These are phyloP conservation scores for Amaranthus cruentus DNA, from an alignment of 148 eudicot genomes.

Conservation along the genomic window DNA sequence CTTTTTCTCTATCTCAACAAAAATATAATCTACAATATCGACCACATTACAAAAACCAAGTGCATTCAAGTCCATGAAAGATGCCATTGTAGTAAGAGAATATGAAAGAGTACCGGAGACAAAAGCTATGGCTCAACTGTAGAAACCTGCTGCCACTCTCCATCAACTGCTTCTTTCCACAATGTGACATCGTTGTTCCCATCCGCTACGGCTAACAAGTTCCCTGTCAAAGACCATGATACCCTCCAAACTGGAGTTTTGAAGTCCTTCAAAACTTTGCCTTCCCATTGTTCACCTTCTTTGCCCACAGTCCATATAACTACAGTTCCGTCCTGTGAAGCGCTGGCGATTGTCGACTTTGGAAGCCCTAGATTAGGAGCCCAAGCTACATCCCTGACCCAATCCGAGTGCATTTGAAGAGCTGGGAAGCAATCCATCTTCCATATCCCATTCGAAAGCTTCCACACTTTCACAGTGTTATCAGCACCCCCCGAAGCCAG, in stretches of 20 bases:
- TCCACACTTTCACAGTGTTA: conserved; percentile 84
- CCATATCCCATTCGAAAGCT: conserved; percentile 66
- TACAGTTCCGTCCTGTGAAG: conserved; percentile 88
- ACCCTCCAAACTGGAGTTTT: conserved; percentile 91
- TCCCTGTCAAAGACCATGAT: conserved; percentile 90
- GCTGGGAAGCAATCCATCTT: conserved; percentile 91
- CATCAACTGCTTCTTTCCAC: conserved; percentile 95
- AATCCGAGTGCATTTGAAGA: conserved; percentile 70
- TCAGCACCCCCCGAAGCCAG: conserved; percentile 90
- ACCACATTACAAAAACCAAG: conserved; percentile 20
- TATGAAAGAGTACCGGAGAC: conserved; percentile 15
- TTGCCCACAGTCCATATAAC: conserved; percentile 80
- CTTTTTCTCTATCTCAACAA: conserved; percentile 18
- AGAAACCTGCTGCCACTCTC: conserved; percentile 80
- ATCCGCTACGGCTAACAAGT: conserved; percentile 88
- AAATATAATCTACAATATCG: conserved; percentile 14
- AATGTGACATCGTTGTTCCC: conserved; percentile 73
- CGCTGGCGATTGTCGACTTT: conserved; percentile 86
- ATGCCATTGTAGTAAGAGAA: conserved; percentile 9
- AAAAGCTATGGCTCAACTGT: conserved; percentile 58
- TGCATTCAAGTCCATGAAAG: conserved; percentile 15
- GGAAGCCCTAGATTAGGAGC: conserved; percentile 94
- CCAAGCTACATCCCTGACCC: conserved; percentile 96
- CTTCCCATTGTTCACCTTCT: conserved; percentile 90
- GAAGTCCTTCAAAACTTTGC: conserved; percentile 76